Conservation (phyloP, 2,329 filamentous ascomycete genomes). For the Madurella fahalii region DNA sequence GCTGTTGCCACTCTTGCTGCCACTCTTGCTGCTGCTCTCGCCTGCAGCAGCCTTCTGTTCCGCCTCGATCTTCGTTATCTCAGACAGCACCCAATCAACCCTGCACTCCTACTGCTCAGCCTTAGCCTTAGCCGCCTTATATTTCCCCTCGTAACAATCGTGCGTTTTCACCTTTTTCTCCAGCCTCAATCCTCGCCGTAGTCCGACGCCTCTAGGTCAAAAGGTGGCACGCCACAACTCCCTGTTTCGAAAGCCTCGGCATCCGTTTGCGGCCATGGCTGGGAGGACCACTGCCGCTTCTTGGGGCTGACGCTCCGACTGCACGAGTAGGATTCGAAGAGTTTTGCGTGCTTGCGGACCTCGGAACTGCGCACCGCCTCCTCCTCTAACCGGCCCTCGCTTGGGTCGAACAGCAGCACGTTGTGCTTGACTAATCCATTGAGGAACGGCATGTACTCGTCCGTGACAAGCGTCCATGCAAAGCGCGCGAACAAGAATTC, state of each 20-base stretch:
- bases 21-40: slow-evolving; percentile 6
- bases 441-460: slow-evolving; percentile 5
- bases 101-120: slow-evolving; percentile 7
- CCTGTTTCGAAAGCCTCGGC: background rate
- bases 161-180: no score
- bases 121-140: slow-evolving; percentile 1
- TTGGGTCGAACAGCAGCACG: background rate
- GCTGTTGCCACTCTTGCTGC: slow-evolving; percentile 4
- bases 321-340: background rate
- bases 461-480: slow-evolving; percentile 1
- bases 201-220: background rate
- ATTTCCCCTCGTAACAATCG: no score
- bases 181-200: background rate
- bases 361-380: background rate
- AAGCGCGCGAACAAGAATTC: slow-evolving; percentile 7
- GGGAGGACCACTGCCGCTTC: background rate
- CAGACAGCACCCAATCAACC: slow-evolving; percentile 10
- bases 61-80: slow-evolving; percentile 11
- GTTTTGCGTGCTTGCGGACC: background rate
- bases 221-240: background rate
- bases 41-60: slow-evolving; percentile 9
- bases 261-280: background rate
- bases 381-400: background rate
- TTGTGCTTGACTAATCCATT: background rate
- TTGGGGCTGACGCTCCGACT: slow-evolving; percentile 3